Evolutionary conservation across 306 rosid genomes (phyloP), one percentile per base, ranked within the genome.

Genomic region (Vigna radiata): DNA sequence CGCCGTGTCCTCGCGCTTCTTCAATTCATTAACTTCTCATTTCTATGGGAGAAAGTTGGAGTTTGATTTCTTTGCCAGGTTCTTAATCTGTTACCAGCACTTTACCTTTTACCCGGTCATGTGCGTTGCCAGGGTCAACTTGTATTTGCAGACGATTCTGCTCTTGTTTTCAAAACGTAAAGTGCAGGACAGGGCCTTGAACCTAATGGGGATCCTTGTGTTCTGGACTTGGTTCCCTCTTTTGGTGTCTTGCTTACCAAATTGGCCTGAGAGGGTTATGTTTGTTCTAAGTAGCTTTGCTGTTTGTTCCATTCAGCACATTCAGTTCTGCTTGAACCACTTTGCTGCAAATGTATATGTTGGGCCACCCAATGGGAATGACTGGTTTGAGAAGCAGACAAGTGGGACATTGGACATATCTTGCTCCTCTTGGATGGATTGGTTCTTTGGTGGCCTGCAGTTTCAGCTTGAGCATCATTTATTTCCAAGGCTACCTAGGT

Each of bases 211-310:
- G 43, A 80, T 86, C 10, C 56, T 85, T 29, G 89, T 91, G 43
- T 91, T 87, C 61, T 91, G 97, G 97, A 85, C 85, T 23, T 89
- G 97, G 97, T 89, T 86, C 72, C 90, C 92, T 43, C 89, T 86
- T 18, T 82, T 91, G 11, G 90, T 91, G 49, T 83, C 85, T 1
- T 77, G 21, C 27, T 72, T 91, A 0, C 97, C 97, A 37, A 88
- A 63, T 50, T 86, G 85, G 89, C 25, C 37, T 0, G 97, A 91
- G 83, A 84, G 85, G 86, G 4, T 82, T 48, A 79, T 86, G 90
- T 91, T 89, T 39, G 86, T 89, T 72, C 3, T 89, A 8, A 84
- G 83, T 3, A 83, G 89, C 50, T 89, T 89, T 60, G n/a, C 72
- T 15, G 93, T 89, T 39, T 85, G 88, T 49, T 79, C 87, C 36